Base-by-base conservation (phyloP, 2,329 filamentous ascomycete genomes). In the Talaromyces pinophilus region DNA sequence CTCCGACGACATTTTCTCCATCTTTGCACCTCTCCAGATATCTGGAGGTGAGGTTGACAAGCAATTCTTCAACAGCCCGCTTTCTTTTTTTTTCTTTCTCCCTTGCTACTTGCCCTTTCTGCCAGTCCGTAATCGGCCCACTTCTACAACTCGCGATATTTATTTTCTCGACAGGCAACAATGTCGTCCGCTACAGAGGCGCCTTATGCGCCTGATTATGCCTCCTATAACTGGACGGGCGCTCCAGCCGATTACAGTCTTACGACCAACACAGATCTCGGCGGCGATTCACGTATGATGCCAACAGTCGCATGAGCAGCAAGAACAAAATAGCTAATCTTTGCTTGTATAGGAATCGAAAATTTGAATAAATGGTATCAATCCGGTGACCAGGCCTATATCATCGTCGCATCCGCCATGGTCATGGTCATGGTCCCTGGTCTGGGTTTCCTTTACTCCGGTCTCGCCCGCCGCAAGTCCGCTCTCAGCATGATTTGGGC, bases 301-400 rank as follows among this genome's bases (percentile, higher is more conserved):
- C n/a, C 10, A 40, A 11, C 33, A 38, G 33, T 40, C 33, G 54
- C 54, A 33, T 22, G 33, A 15, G 33, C 48, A 15, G 11, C 38
- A 33, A 13, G 7, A 17, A 60, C 17, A 40, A 40, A 59, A 3
- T 13, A 46, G 2, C 57, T 60, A 15, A 60, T 33, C n/a, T 11
- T 30, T 30, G 19, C 7, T 3, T 30, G 17, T 40, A 42, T 17
- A 97, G 93, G 85, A 72, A 86, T 83, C 76, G 89, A 92, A 75
- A 97, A 98, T 82, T 81, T 97, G 77, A 98, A 98, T 85, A 92
- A 96, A 87, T 96, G 93, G 92, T 98, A 90, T 81, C 86, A 92
- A 72, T 84, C 92, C 5, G 95, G 95, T 75, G 95, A 99, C 80
- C 90, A 93, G 82, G 92, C 93, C 77, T 98, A 92, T 83, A 98